Evolutionary conservation across 75 land plant species (phyloP), one percentile per base, ranked within the genome.

Genomic region (Sequoiadendron giganteum): DNA sequence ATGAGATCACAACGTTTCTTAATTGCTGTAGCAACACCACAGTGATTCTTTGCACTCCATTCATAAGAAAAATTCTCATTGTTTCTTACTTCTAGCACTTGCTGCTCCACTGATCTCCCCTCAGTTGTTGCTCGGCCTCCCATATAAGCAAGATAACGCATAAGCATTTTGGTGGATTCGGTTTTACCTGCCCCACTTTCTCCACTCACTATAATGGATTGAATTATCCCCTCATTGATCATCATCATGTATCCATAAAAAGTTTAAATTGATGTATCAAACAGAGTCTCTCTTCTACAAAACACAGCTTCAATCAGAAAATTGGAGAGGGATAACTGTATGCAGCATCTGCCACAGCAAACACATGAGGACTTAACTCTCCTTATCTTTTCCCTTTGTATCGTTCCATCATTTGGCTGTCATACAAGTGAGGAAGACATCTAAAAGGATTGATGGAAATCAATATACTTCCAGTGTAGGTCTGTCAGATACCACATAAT

Each of bases 171-270:
- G 70, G 98, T 97, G 87, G 95, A 95, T 88, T 97, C 98, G 76
- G 98, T 97, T 90, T 97, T 97, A 79, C 98, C 98, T 43, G 98
- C 98, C 55, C 98, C 98, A 91, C 98, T 97, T 89, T 97, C 98
- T 83, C 98, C 98, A 91, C 98, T 97, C 68, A 97, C 98, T 84
- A 97, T 88, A 88, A 97, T 96, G 58, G 98, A 90, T 81, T 97
- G 98, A 86, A 95, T 95, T 85, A 89, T 93, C 11, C 92, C 93
- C 80, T 97, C 97, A 89, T 93, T 91, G 34, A 94, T 87, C 98
- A 97, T 97, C 19, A 91, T 91, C 77, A 97, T 97, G 91, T 85
- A 85, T 56, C 85, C 38, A 48, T 7, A n/a, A 13, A 40, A 86
- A 25, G 36, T 3, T 14, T 8, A 85, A 34, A 32, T 84, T 52